Evolutionary conservation across 257 asterid genomes (phyloP), one percentile per base, ranked within the genome.

Genomic region (Ophiorrhiza pumila): DNA sequence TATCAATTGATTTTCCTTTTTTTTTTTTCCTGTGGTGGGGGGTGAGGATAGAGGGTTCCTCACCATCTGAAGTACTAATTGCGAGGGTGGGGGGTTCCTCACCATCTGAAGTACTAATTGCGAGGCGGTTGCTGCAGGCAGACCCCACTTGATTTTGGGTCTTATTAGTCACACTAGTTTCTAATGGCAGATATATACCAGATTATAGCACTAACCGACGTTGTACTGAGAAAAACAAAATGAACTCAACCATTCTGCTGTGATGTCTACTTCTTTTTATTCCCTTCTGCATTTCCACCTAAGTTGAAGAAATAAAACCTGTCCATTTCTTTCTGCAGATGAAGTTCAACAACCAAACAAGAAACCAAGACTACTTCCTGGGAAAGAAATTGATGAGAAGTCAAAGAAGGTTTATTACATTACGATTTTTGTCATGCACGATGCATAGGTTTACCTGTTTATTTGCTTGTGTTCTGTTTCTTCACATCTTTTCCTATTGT

Each of bases 341-440:
- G 90, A 90, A 82, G 78, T 86, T 69, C 73, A 75, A 55, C 81
- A 86, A 65, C 93, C 97, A 1, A 79, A 59, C 65, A 91, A 81
- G 84, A 88, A 83, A 74, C 97, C 96, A 60, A 93, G 77, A 82
- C 73, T 91, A 45, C 82, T 81, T 78, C 98, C 89, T 17, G 91
- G 88, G 25, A 79, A 84, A 64, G 93, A 77, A 79, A 75, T 89
- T 46, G 82, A 85, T 79, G 96, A 93, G 77, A 87, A 84, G 64
- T 93, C 97, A 25, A 86, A 87, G 73, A 79, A 82, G 90, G 96
- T 87, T n/a, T n/a, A n/a, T n/a, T n/a, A 34, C 42, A 71, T 25
- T 42, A 42, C 12, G 56, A 34, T 14, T 71, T n/a, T 65, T 65
- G 32, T 7, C 8, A 58, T 31, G 52, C 4, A 27, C 9, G 27